Base-by-base conservation (phyloP, 768 basidiomycete genomes). In the Lactifluus volemus region DNA sequence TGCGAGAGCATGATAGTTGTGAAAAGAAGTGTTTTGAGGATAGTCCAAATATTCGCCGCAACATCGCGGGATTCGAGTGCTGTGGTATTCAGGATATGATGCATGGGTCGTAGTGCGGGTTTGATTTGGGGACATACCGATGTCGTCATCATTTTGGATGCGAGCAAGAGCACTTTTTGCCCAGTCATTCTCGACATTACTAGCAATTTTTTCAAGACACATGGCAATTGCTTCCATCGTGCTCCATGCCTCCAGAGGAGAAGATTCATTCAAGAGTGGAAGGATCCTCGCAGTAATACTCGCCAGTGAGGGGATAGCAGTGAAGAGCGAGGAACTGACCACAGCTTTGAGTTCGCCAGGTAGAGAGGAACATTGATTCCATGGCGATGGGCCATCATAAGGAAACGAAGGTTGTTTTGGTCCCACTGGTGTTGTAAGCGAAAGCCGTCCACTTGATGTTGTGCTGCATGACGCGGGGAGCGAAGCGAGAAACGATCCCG, bases 11-110 rank as follows among this genome's bases (percentile, higher is more conserved):
- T 85, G 48, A 91, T 76, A 3, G 73, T 81, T 30, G 81, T 79
- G 71, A 92, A 92, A n/a, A 92, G 74, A 0, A 89, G 69, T 0
- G 85, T 88, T 71, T 91, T 92, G 67, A 90, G 77, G 29, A 80
- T 76, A 2, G 74, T 73, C 90, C 89, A 92, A 9, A 84, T 75
- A 29, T 76, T 72, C n/a, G 76, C 77, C 2, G 76, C 69, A 19
- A 81, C 61, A 29, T 77, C 74, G 34, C 74, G 78, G 0, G 79
- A 76, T 39, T 77, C 77, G 15, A 75, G 71, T 8, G 75, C 81
- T 82, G 61, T 44, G 30, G 39, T 25, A 47, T 47, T 44, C 39
- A 15, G 42, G 32, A 38, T 30, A 38, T 52, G 38, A 57, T 39
- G 9, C 4, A 39, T 12, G 34, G 39, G 4, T 0, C 4, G 44